Evolutionary conservation across 192 early-diverging fungal genomes (phyloP), one percentile per base, ranked within the genome.

Genomic region (Coemansia sp.): DNA sequence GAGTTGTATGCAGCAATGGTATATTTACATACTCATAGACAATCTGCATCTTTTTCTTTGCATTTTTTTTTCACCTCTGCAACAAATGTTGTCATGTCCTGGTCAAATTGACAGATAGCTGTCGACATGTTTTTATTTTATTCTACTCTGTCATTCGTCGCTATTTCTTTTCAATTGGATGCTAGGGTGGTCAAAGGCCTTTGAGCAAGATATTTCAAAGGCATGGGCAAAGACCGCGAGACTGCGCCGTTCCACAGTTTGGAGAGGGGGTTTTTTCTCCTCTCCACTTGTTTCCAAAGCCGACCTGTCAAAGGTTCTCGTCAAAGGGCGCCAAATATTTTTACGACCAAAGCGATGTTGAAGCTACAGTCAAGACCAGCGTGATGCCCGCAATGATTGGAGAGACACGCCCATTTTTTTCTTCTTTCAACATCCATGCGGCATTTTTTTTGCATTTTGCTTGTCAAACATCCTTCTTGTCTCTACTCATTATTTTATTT

Each of bases 1-100:
- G 65, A 38, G 69, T 79, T 5, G 18, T 43, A 5, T 79, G 53
- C 43, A 57, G 34, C 11, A 52, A 66, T 36, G 64, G 64, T 47
- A 33, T 9, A 44, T 66, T 47, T 33, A 52, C 64, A 18, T 66
- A 50, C 24, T 15, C 44, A 22, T 64, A 64, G 41, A 27, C 72
- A 50, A 20, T 20, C 22, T 52, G 9, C 16, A 13, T 11, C 27
- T 1, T 27, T 27, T 27, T 27, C 27, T 27, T 27, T 27, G 27
- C 27, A 27, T 27, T 1, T 27, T 27, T 36, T n/a, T 66, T 53
- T 16, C n/a, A 0, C 47, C 0, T 58, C 39, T 38, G 57, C 12
- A 8, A 24, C 53, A 29, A 8, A 8, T 1, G 27, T 29, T 55
- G 9, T 13, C 29, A 57, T 24, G 16, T 52, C 50, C 10, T 31